These are phyloP conservation scores for Tylopilus sp. DNA, from an alignment of 1,284 basidiomycete species.

Conservation along the genomic window DNA sequence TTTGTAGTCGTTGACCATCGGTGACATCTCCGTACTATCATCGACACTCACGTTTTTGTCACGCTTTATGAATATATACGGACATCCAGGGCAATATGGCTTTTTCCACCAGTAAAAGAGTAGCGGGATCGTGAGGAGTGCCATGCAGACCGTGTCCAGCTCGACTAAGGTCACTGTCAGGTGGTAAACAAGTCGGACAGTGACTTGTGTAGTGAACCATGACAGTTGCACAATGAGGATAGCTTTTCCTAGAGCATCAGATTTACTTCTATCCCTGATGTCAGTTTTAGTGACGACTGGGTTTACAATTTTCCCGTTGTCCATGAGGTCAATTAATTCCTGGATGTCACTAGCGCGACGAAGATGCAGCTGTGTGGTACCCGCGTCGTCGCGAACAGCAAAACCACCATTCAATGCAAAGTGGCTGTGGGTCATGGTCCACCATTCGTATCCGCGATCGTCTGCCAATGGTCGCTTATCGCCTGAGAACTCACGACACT, in stretches of 20 bases:
- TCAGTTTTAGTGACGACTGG: constrained; percentile 30
- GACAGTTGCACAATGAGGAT: constrained; percentile 43
- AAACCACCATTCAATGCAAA: too few species aligned
- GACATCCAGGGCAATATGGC: constrained; percentile 31
- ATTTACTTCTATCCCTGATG: constrained; percentile 44
- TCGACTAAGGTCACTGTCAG: constrained; percentile 46
- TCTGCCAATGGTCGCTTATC: constrained; percentile 14
- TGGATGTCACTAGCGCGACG: not conserved
- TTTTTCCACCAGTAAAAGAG: constrained; percentile 50
- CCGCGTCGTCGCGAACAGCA: too few species aligned
- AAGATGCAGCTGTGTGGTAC: too few species aligned
- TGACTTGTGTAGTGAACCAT: constrained; percentile 47
- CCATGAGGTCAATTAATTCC: not conserved
- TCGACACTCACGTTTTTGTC: too few species aligned
- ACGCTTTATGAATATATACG: too few species aligned
- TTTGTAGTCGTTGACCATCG: too few species aligned
- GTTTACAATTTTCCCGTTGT: constrained; percentile 8
- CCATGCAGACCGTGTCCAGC: constrained; percentile 44
- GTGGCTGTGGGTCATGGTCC: too few species aligned
- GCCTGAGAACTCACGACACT: too few species aligned
- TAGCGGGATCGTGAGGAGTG: constrained; percentile 38
- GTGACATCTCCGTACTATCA: too few species aligned
- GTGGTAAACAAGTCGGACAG: constrained; percentile 30
- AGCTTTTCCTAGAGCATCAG: constrained; percentile 42
- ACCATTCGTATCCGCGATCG: too few species aligned